phyloP scores from a whole-genome alignment of 2,329 filamentous ascomycete species.

The Neopestalotiopsis clavispora region DNA sequence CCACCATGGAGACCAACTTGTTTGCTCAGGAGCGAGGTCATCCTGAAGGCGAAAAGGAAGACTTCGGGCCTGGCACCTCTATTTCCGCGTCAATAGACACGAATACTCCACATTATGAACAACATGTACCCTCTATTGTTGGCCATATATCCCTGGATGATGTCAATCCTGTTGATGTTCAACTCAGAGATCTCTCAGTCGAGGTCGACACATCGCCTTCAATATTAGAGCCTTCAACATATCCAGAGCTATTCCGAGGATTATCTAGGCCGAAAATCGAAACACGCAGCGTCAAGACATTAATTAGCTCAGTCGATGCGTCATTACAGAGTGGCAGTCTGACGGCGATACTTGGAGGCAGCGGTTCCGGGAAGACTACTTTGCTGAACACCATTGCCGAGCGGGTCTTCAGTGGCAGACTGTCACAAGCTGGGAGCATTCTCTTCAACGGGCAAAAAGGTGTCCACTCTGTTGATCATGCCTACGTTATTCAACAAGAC shows the following conservation, averaged over 20 bases:
- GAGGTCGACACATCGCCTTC: conserved; percentile 64
- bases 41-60: not conserved
- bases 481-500: conserved; percentile 80
- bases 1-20: not conserved
- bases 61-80: conserved; percentile 17
- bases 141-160: conserved; percentile 28
- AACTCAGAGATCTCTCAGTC: conserved; percentile 53
- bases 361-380: conserved; percentile 75
- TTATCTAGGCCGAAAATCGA: conserved; percentile 35
- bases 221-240: conserved; percentile 53
- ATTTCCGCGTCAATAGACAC: conserved; percentile 15
- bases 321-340: conserved; percentile 69
- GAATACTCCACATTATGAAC: not conserved
- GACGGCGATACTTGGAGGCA: conserved; percentile 77
- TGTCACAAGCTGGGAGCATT: conserved; percentile 57
- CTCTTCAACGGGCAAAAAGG: conserved; percentile 66
- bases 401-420: conserved; percentile 62
- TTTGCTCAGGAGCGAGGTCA: not conserved
- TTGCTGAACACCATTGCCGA: conserved; percentile 74
- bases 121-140: conserved; percentile 6
- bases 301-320: conserved; percentile 68
- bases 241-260: conserved; percentile 43
- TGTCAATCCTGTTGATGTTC: conserved; percentile 51
- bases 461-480: conserved; percentile 60
- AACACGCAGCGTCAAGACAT: conserved; percentile 48